Evolutionary conservation across 805 yeast genomes (phyloP), one percentile per base, ranked within the genome.

Genomic region (Cyberlindnera subsufficiens): DNA sequence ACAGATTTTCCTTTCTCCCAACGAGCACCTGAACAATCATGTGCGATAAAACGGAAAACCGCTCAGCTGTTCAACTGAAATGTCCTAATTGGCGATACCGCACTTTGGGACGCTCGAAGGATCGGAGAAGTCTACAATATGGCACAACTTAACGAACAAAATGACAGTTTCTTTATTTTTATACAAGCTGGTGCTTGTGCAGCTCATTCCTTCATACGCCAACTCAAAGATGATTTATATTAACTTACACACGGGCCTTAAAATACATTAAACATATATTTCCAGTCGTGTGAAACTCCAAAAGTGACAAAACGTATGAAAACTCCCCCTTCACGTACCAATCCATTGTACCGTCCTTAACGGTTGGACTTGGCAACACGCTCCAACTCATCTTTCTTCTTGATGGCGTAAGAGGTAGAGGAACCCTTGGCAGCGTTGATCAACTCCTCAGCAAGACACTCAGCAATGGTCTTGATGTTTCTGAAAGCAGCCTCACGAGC

Each of bases 351-450:
- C 15, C 32, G 32, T 47, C 42, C 63, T 85, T 93, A 93, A 89
- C 99, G 99, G 96, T 93, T 93, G 74, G 99, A 91, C 80, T 93
- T 93, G 73, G 99, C 99, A 76, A 93, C 99, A 86, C 99, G 96
- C 85, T 93, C 99, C 75, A 93, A 86, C 84, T 93, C 99, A 76
- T 93, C 99, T 96, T 93, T 93, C 99, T 93, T 93, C 95, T 93
- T 93, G 81, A 93, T 95, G 66, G 99, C 99, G 75, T 90, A 95
- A 69, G 99, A 93, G 74, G 97, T 95, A 61, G 99, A 90, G 67
- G 99, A 93, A 77, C 98, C 98, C 85, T 93, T 93, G 69, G 95
- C 99, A 67, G 99, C 99, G 82, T 93, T 93, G 75, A 93, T 95
- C 75, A 93, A 86, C 83, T 93, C 99, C 82, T 93, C 99, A 71